phyloP scores from a whole-genome alignment of 192 early-diverging fungal species.

The Linnemannia exigua region DNA sequence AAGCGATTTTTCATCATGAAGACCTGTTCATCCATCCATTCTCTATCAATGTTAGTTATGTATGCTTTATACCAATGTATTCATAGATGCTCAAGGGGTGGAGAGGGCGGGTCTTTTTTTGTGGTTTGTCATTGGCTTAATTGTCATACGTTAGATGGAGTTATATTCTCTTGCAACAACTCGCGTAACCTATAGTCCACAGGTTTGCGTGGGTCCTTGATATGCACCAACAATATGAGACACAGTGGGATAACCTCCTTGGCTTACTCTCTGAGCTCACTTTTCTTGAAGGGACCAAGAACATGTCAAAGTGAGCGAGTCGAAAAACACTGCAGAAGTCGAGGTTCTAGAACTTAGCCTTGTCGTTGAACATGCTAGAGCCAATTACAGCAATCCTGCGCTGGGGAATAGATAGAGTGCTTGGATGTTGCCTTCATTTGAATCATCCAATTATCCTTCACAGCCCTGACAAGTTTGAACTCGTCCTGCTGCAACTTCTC shows the following conservation, averaged over 20 bases:
- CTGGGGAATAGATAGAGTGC: background rate
- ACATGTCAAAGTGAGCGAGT: conserved; percentile 9
- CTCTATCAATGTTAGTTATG: too few species aligned
- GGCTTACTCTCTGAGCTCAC: background rate
- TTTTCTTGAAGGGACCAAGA: conserved; percentile 6
- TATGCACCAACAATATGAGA: background rate
- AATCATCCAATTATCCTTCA: background rate
- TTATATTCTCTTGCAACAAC: background rate
- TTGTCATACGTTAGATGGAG: background rate
- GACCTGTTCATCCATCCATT: too few species aligned
- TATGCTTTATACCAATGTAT: too few species aligned
- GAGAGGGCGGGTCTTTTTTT: too few species aligned
- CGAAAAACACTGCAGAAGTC: background rate
- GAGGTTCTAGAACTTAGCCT: background rate
- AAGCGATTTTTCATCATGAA: too few species aligned
- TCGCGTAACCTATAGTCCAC: background rate
- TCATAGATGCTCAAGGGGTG: too few species aligned
- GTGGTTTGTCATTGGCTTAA: background rate
- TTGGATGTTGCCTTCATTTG: conserved; percentile 1
- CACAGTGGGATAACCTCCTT: background rate
- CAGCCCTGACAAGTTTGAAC: conserved; percentile 11
- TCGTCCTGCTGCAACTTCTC: conserved; percentile 5
- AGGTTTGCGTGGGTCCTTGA: background rate
- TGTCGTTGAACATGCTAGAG: background rate
- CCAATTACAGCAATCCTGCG: background rate